Base-by-base conservation (phyloP, 768 basidiomycete species). In the Psilocybe azurescens region DNA sequence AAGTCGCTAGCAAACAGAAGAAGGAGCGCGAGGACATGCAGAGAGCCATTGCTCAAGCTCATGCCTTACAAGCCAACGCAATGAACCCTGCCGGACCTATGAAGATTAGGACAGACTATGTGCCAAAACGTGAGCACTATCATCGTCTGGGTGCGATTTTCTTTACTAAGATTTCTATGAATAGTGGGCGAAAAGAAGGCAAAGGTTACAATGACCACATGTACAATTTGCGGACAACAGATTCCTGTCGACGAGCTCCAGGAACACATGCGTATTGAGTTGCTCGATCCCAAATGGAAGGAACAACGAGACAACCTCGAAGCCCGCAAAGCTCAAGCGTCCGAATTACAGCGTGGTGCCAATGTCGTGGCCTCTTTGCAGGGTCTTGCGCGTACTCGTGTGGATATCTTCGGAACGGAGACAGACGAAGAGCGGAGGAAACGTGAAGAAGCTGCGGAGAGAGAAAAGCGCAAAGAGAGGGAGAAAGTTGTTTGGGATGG, bases 401-500 rank as follows among this genome's bases (percentile, higher is more conserved):
- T 94, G 65, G 97, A 99, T 78, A 92, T 99, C 66, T 99, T 99
- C 76, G 95, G 95, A 74, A 93, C 90, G 1, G 94, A 95, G 69
- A 90, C 86, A 56, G 97, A 97, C 71, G 97, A 98, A 70, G 95
- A 96, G 66, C 84, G 89, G 60, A 85, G 95, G 63, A 91, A 89
- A 76, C 84, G 82, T 51, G 91, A 95, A 68, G 96, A 97, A 65
- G 94, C 94, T 54, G 90, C 91, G 64, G 93, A 95, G 70, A 82
- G 86, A 58, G 86, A 89, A 64, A 86, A 85, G 70, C 83, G 94
- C 65, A 91, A 88, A 73, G 96, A 97, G 74, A 87, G 89, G 73
- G 97, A 99, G 77, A 95, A 93, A 73, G 92, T 94, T 67, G 93
- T 98, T 53, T 99, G 97, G 97, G 97, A 99, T 76, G 97, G 97